Base-by-base conservation (phyloP, 31 red algal species). In the Porphyra umbilicalis region DNA sequence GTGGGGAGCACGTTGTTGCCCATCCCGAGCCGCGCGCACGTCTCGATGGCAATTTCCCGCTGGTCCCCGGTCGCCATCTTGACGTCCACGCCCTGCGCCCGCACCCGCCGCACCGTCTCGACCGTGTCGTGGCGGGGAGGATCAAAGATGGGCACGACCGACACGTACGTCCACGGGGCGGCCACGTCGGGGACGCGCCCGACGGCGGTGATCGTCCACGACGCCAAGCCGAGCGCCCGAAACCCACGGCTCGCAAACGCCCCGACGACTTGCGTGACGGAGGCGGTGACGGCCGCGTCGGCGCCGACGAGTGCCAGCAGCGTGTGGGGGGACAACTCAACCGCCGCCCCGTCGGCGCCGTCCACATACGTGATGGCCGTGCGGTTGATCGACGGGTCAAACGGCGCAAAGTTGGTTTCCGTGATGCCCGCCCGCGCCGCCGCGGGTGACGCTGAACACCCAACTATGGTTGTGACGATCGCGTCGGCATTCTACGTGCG, bases 51-150 rank as follows among this genome's bases (percentile, higher is more conserved):
- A 46, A 89, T 89, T 6, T 68, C 83, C 42, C 87, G 83, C 76
- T 85, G 83, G 81, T 89, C 87, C 36, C 87, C 87, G 25, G 87
- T 89, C 36, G 86, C 57, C 87, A 89, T 89, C 80, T 89, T 89
- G 10, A 89, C 87, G 32, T 85, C 68, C 20, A 89, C 83, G 34
- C 87, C 87, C 46, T 46, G 34, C 15, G 32, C 40, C 3, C 87
- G 35, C 33, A 83, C 87, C 32, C 76, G n/a, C 38, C 76, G 71
- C 20, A 89, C 86, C 18, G 87, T 89, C 36, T 89, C 87, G n/a
- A 77, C 42, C 31, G 87, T 85, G 76, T 89, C 87, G 67, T 89
- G 82, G 31, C 87, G 68, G 9, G 87, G 87, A 39, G 87, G 87
- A 46, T 89, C 87, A 78, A 85, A 89, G 33, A 89, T 89, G 13